A percentile compares a stretch with the other conserved stretches of the same genome.
Evolutionary conservation across 768 basidiomycete species (phyloP).

Genomic region (Thelephora ganbajun): DNA sequence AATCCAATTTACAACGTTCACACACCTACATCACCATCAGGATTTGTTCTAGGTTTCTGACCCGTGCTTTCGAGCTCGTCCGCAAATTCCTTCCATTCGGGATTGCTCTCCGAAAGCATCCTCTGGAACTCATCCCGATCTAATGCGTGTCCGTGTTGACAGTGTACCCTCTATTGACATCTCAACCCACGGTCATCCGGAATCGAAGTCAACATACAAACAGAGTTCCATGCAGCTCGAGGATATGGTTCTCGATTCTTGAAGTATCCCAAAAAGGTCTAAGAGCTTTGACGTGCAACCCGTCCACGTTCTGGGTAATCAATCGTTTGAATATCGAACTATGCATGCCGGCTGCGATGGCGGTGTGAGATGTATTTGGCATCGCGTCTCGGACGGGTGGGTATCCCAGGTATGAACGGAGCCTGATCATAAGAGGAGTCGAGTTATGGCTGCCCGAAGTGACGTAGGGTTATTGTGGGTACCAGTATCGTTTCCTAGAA

Average conservation of each 20-base stretch:
- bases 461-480: constrained; percentile 4
- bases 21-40: constrained; percentile 75
- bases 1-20: neutral
- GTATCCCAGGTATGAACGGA: constrained; percentile 76
- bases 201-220: constrained; percentile 37
- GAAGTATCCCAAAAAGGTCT: constrained; percentile 25
- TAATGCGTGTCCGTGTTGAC: constrained; percentile 56
- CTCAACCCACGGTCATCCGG: neutral
- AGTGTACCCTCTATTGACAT: constrained; percentile 50
- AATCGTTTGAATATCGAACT: constrained; percentile 42
- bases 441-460: neutral
- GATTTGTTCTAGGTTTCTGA: constrained; percentile 63
- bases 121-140: constrained; percentile 61
- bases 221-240: constrained; percentile 84
- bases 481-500: constrained; percentile 76
- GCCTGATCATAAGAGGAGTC: constrained; percentile 20
- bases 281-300: constrained; percentile 77
- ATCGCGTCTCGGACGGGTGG: constrained; percentile 69
- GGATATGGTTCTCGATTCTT: constrained; percentile 29
- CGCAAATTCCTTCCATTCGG: constrained; percentile 59
- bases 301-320: constrained; percentile 92
- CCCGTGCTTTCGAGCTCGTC: constrained; percentile 49
- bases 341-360: constrained; percentile 72
- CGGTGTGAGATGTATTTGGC: constrained; percentile 84
- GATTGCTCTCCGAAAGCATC: constrained; percentile 59